Base-by-base conservation (phyloP, 208 protist genomes). In the Tetramitus jugosus region DNA sequence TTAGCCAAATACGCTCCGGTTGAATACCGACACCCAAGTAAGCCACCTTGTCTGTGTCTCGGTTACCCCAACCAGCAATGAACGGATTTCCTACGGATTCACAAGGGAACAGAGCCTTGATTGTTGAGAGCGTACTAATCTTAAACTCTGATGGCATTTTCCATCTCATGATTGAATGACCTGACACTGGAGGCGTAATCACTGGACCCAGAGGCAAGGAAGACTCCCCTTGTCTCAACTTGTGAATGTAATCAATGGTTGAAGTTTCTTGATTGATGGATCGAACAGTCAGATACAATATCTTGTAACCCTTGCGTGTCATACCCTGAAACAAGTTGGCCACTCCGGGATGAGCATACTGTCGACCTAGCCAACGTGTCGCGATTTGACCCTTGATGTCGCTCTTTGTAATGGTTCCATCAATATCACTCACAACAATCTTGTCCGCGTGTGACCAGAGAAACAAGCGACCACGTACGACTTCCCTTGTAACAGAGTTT, bases 391-490 rank as follows among this genome's bases (percentile, higher is more conserved):
- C 96, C 78, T 93, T 87, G 42, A 96, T 64, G 83, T 98, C 96
- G 76, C 91, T 94, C 80, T 95, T 96, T 0, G 97, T 99, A 76
- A 99, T 96, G 1, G 97, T 99, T 56, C 97, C 97, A 85, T 99
- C 97, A 37, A 99, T 90, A 84, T 99, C 97, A 52, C 90, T 95
- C 53, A 99, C 91, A 35, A 99, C 93, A 79, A 99, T 87, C 67
- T 95, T 93, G 68, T 89, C 88, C 7, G 72, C 87, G 76, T 84
- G 84, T 29, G 89, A 82, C 91, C 92, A 98, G 23, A 98, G n/a
- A n/a, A n/a, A n/a, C n/a, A n/a, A n/a, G n/a, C n/a, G n/a, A n/a
- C n/a, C n/a, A n/a, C n/a, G n/a, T n/a, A n/a, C n/a, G n/a, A n/a
- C n/a, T n/a, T n/a, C n/a, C n/a, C n/a, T n/a, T n/a, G n/a, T n/a